Percentiles rank a stretch among this genome's conserved stretches.
phyloP scores from a whole-genome alignment of 2,329 filamentous ascomycete species.

The Aspergillus arachidicola region DNA sequence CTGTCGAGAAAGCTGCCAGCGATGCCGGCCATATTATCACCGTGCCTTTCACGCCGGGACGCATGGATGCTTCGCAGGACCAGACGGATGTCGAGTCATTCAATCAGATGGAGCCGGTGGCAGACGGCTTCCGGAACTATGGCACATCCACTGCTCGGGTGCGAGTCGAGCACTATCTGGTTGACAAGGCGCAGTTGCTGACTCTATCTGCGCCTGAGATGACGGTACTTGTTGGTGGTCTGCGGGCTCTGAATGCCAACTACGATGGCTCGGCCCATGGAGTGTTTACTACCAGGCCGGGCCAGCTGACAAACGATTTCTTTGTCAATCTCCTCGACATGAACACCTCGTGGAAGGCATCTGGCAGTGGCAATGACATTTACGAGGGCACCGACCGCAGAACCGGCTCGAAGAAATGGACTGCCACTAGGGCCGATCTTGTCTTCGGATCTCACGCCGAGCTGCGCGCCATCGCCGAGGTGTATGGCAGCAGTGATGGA shows the following conservation, averaged over 20 bases:
- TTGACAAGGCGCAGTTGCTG: constrained; percentile 72
- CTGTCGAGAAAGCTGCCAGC: constrained; percentile 69
- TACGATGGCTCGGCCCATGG: constrained; percentile 69
- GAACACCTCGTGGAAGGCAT: constrained; percentile 65
- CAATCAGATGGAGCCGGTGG: constrained; percentile 65
- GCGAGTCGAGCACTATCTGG: constrained; percentile 67
- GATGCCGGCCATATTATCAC: constrained; percentile 44
- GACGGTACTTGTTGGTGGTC: constrained; percentile 70
- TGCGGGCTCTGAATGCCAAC: constrained; percentile 71
- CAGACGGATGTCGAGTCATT: constrained; percentile 70
- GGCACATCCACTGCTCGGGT: constrained; percentile 64
- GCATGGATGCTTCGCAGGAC: constrained; percentile 70
- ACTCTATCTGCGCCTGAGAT: constrained; percentile 71
- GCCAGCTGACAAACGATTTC: constrained; percentile 76
- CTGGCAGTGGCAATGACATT: constrained; percentile 53
- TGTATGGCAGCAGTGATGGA: constrained; percentile 65
- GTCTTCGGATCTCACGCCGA: constrained; percentile 75
- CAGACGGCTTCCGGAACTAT: constrained; percentile 82
- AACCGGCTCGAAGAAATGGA: constrained; percentile 68
- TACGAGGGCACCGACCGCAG: constrained; percentile 69
- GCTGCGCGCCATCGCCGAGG: constrained; percentile 69
- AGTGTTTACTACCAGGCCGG: constrained; percentile 68
- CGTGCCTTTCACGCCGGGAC: constrained; percentile 74
- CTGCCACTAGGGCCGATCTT: constrained; percentile 68
- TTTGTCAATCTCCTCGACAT: constrained; percentile 77